phyloP scores from a whole-genome alignment of 768 basidiomycete genomes.

The Boletus sp. region DNA sequence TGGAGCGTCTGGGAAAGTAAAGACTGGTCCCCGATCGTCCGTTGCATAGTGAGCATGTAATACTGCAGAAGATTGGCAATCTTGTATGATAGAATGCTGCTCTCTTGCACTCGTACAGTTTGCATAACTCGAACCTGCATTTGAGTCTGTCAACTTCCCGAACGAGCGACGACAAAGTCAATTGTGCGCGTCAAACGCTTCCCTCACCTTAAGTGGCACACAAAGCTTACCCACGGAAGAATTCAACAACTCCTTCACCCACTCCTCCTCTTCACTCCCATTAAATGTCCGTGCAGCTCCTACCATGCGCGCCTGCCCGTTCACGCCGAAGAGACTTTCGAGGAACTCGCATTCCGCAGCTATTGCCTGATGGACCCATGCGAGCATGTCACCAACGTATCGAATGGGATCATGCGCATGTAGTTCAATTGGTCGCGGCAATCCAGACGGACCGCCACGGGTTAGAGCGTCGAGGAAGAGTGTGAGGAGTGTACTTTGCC shows the following conservation, averaged over 20 bases:
- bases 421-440: conserved; percentile 91
- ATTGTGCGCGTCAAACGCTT: not conserved
- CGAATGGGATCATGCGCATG: conserved; percentile 97
- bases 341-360: conserved; percentile 95
- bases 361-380: conserved; percentile 96
- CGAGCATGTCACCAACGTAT: conserved; percentile 97
- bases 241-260: conserved; percentile 80
- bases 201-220: conserved; percentile 77
- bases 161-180: not conserved
- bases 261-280: conserved; percentile 66
- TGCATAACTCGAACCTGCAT: conserved; percentile 83
- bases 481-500: conserved; percentile 75
- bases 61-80: conserved; percentile 95
- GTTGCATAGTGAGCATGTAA: conserved; percentile 87
- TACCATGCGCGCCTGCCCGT: conserved; percentile 58
- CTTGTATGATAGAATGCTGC: conserved; percentile 87
- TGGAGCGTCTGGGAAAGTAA: conserved; percentile 69
- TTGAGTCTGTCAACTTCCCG: not conserved
- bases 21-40: conserved; percentile 86
- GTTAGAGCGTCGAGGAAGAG: conserved; percentile 86
- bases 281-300: conserved; percentile 59
- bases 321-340: conserved; percentile 77
- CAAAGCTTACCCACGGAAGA: conserved; percentile 78
- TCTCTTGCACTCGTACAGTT: conserved; percentile 90
- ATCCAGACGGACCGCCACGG: conserved; percentile 77